A percentile compares a stretch with the other conserved stretches of the same genome.
Evolutionary conservation across 2,329 filamentous ascomycete species (phyloP).

Genomic region (Ceratocystis ficicola): DNA sequence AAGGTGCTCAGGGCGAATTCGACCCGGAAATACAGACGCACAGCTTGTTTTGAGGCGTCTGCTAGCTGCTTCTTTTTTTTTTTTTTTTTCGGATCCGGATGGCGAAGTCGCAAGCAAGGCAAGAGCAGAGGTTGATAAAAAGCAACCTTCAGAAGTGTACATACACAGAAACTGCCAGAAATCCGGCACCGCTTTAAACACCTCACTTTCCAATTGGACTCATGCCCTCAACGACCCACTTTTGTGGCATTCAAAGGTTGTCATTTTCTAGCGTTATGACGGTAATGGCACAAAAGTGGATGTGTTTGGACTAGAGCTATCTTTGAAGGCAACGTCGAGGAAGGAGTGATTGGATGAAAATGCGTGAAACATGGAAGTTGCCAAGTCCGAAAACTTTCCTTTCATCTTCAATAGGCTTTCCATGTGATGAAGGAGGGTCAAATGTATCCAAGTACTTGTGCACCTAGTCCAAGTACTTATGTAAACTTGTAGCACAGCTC

Average conservation of each 20-base stretch:
- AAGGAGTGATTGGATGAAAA: background rate
- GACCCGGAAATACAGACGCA: background rate
- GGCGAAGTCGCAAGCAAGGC: background rate
- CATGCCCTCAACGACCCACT: background rate
- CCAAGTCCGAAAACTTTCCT: background rate
- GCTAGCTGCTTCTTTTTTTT: background rate
- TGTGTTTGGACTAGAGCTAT: background rate
- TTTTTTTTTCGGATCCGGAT: background rate
- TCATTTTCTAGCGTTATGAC: background rate
- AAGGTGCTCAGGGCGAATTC: background rate
- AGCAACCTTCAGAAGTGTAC: slow-evolving; percentile 7
- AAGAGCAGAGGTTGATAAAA: background rate
- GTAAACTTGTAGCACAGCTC: background rate
- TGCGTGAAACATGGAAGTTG: slow-evolving; percentile 1
- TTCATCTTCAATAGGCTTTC: background rate
- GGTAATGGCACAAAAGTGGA: slow-evolving; percentile 5
- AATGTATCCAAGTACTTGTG: background rate
- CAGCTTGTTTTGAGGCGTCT: background rate
- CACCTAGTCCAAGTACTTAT: too few species aligned
- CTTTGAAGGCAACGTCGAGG: background rate
- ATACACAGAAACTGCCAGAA: slow-evolving; percentile 4
- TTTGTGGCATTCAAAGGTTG: background rate
- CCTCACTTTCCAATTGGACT: background rate
- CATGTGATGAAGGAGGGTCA: background rate
- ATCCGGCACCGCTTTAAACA: background rate